Evolutionary conservation across 1,284 basidiomycete species (phyloP).

Genomic region (Rhodotorula sp.): DNA sequence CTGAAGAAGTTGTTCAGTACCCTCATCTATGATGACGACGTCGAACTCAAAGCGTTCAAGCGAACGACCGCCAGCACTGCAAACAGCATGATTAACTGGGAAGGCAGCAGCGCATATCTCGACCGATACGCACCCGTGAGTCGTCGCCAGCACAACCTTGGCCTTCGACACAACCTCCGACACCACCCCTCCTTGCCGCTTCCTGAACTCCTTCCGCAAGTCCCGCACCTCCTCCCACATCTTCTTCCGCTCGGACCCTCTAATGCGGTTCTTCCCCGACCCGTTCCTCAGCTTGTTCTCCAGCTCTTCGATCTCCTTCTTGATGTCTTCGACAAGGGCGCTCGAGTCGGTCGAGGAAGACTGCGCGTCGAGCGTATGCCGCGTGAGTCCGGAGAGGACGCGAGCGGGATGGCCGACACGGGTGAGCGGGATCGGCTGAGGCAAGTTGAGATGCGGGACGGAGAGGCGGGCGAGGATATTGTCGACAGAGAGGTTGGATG

Average conservation of each 20-base stretch:
- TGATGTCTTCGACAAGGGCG: slow-evolving; percentile 77
- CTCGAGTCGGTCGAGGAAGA: slow-evolving; percentile 75
- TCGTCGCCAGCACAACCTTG: slow-evolving; percentile 85
- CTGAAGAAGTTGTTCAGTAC: too few relatives aligned
- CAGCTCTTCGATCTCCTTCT: slow-evolving; percentile 71
- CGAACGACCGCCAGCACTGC: slow-evolving; percentile 68
- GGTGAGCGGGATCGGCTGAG: slow-evolving; percentile 55
- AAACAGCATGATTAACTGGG: not conserved
- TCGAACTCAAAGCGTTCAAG: slow-evolving; percentile 76
- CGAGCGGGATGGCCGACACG: slow-evolving; percentile 90
- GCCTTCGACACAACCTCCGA: slow-evolving; percentile 73
- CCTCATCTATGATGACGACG: slow-evolving; percentile 88
- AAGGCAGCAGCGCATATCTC: slow-evolving; percentile 8
- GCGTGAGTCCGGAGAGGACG: slow-evolving; percentile 73
- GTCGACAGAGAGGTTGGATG: slow-evolving; percentile 81
- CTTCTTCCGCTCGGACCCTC: slow-evolving; percentile 76
- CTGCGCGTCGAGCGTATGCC: slow-evolving; percentile 83
- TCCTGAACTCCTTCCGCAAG: slow-evolving; percentile 87
- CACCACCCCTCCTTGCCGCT: slow-evolving; percentile 79
- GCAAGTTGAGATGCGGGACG: slow-evolving; percentile 4
- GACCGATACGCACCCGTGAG: slow-evolving; percentile 61
- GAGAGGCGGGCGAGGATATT: slow-evolving; percentile 48
- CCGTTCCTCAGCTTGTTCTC: slow-evolving; percentile 60
- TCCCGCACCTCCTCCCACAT: slow-evolving; percentile 89
- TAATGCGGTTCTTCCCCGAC: slow-evolving; percentile 72